Percentiles rank a stretch among this genome's conserved stretches.
phyloP scores from a whole-genome alignment of 495 filamentous ascomycete genomes.

The Xylaria sp. region DNA sequence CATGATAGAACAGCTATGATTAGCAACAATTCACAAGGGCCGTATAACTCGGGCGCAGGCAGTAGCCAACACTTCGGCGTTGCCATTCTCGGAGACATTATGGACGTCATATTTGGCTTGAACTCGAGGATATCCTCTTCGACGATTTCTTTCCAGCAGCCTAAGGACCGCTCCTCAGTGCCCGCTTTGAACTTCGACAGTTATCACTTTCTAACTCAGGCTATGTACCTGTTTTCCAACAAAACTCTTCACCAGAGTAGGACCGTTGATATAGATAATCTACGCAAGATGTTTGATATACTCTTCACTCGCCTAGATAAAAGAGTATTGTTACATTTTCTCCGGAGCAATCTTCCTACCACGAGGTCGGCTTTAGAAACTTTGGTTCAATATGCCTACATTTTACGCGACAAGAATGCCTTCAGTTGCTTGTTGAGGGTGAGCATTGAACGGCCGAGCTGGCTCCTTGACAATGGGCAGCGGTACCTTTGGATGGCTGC shows the following conservation, averaged over 20 bases:
- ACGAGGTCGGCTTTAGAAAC: conserved; percentile 18
- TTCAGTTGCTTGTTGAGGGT: conserved; percentile 22
- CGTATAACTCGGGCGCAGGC: background rate
- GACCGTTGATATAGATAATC: background rate
- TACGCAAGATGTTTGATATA: conserved; percentile 7
- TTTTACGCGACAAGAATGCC: background rate
- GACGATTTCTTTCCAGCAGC: background rate
- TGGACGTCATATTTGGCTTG: background rate
- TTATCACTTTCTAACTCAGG: conserved; percentile 19
- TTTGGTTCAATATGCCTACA: background rate
- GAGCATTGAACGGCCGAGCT: conserved; percentile 15
- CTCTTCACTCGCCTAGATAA: conserved; percentile 20
- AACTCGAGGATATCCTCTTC: conserved; percentile 8
- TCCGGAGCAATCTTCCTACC: conserved; percentile 24
- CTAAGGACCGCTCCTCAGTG: background rate
- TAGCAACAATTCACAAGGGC: background rate
- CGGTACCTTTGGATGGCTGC: conserved; percentile 23
- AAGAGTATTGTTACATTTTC: background rate
- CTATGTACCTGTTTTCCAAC: conserved; percentile 28
- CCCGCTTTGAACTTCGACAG: conserved; percentile 18
- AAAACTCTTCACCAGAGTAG: background rate
- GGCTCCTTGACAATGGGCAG: conserved; percentile 14
- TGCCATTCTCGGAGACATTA: background rate
- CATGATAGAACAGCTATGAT: background rate
- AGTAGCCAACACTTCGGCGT: background rate